A percentile compares a stretch with the other conserved stretches of the same genome.
Conservation (phyloP, 495 filamentous ascomycete genomes). For the Neurospora tetraspora region DNA sequence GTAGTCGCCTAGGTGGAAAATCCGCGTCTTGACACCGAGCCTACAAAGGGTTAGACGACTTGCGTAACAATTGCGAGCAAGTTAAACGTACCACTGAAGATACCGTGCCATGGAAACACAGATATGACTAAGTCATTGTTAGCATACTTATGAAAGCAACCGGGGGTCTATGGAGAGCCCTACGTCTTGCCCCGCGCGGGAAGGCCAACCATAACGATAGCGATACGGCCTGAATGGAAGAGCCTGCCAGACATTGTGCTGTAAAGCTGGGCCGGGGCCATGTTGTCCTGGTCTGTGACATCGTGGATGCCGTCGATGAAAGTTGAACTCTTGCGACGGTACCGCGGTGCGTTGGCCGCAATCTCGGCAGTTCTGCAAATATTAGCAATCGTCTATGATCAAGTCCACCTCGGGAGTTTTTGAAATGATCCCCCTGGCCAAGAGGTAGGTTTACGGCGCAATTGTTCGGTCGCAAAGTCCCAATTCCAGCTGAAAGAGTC, state of each 20-base stretch:
- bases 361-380: conserved; percentile 65
- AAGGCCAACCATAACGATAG: conserved; percentile 92
- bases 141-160: conserved; percentile 6
- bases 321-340: conserved; percentile 80
- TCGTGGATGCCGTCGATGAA: conserved; percentile 98
- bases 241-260: conserved; percentile 94
- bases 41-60: conserved; percentile 26
- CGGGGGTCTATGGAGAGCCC: conserved; percentile 19
- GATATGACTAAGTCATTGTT: conserved; percentile 56
- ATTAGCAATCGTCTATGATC: conserved; percentile 9
- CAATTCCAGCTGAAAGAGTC: neutral
- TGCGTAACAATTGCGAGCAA: conserved; percentile 6
- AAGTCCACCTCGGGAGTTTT: neutral
- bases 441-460: neutral
- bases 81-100: conserved; percentile 66
- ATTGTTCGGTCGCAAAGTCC: neutral
- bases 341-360: conserved; percentile 71
- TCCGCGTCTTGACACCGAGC: conserved; percentile 95
- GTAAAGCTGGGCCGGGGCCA: conserved; percentile 95
- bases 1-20: conserved; percentile 97
- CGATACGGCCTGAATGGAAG: conserved; percentile 94
- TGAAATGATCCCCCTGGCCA: conserved; percentile 2
- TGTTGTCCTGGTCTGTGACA: conserved; percentile 61
- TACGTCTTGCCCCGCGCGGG: conserved; percentile 96
- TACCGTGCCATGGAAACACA: conserved; percentile 93